Base-by-base conservation (phyloP, 2,329 filamentous ascomycete genomes). In the Diaporthe vaccinii region DNA sequence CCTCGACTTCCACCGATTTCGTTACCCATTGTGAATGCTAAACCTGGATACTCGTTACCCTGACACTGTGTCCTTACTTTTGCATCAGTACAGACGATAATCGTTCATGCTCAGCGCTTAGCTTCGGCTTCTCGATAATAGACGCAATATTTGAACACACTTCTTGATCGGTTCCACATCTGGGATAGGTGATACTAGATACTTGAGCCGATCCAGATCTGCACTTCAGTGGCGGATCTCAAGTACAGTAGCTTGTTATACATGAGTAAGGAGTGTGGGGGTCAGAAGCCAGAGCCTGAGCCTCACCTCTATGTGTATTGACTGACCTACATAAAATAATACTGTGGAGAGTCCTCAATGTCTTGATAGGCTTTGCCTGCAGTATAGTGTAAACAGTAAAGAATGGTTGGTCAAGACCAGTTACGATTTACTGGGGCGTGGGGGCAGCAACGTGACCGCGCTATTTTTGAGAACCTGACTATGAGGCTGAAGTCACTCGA, bases 201-300 rank as follows among this genome's bases (percentile, higher is more conserved):
- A 41, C 9, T 20, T 44, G 10, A 14, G 57, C 36, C 14, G 17
- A 25, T 25, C 22, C 22, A 61, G 36, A 61, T 61, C 58, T 61
- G 36, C 58, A 20, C 2, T 25, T 17, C 1, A 28, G 58, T 44
- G 36, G 58, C 36, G n/a, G n/a, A 9, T 14, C 12, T 31, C 8
- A 25, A 5, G 31, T 44, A 39, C 20, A 5, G 31, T 44, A 39
- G 44, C n/a, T 51, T 9, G 12, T 28, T 36, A 17, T 31, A 8
- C 44, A 51, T 39, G 44, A 31, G 59, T 39, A 68, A 53, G 44
- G 44, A 36, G 46, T 51, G 62, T 53, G 62, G 62, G 46, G 44
- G 62, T 68, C 31, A 10, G 2, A 12, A 68, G 6, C 44, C 36
- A 17, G 17, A 7, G 9, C 4, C 17, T 9, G 7, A 49, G 31